Evolutionary conservation across 2,329 filamentous ascomycete genomes (phyloP).

Genomic region (Botrytis sinoallii): DNA sequence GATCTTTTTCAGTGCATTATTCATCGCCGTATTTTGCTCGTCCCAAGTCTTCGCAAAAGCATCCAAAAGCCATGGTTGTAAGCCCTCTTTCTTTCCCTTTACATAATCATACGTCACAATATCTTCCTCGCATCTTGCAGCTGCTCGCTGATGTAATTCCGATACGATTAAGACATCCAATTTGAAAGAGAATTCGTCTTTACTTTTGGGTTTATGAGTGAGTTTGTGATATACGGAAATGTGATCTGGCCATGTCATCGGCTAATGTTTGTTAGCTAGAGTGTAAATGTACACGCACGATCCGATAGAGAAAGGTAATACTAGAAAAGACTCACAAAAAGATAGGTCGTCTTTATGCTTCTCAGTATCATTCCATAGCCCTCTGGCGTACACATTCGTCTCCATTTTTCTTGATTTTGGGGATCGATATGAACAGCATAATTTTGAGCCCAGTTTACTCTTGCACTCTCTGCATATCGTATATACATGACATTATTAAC

Average conservation of each 20-base stretch:
- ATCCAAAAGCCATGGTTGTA: slow-evolving; percentile 60
- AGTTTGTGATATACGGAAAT: slow-evolving; percentile 84
- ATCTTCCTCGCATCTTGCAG: slow-evolving; percentile 74
- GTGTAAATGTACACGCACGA: not conserved
- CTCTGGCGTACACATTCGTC: slow-evolving; percentile 62
- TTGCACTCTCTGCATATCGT: slow-evolving; percentile 76
- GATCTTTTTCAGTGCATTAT: slow-evolving; percentile 52
- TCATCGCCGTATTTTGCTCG: slow-evolving; percentile 58
- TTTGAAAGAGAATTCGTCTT: slow-evolving; percentile 49
- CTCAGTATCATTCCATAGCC: slow-evolving; percentile 72
- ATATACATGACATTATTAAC: slow-evolving; percentile 87
- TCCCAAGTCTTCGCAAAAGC: slow-evolving; percentile 58
- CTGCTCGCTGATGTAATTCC: slow-evolving; percentile 67
- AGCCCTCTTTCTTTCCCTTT: slow-evolving; percentile 51
- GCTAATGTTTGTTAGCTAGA: slow-evolving; percentile 41
- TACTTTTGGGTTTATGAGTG: slow-evolving; percentile 32
- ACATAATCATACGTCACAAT: slow-evolving; percentile 76
- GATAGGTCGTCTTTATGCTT: slow-evolving; percentile 79
- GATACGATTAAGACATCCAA: slow-evolving; percentile 67
- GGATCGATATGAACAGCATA: slow-evolving; percentile 63
- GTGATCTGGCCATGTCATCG: slow-evolving; percentile 78
- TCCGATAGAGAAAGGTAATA: not conserved
- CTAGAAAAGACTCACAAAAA: slow-evolving; percentile 62
- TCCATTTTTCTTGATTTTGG: slow-evolving; percentile 61
- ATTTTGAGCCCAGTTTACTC: slow-evolving; percentile 74